Conservation (phyloP, 2,329 filamentous ascomycete genomes). For the Tolypocladium cylindrosporum region DNA sequence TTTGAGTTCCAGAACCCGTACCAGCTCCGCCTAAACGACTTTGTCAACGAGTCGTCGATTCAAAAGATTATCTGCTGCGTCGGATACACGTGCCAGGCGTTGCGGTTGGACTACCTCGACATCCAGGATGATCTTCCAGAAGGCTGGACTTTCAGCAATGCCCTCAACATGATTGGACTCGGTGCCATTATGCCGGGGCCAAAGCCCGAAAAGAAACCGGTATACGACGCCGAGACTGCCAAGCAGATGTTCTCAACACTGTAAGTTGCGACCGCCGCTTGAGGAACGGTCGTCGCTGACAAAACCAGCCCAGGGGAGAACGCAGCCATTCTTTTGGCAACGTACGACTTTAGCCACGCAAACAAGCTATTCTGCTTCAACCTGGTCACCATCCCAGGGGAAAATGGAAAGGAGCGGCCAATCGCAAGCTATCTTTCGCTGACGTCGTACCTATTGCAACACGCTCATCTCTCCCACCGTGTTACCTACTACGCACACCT, state of each 20-base stretch:
- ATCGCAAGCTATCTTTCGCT: conserved; percentile 78
- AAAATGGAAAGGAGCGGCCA: conserved; percentile 60
- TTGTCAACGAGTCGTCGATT: conserved; percentile 85
- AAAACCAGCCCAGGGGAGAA: conserved; percentile 60
- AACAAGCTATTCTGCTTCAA: conserved; percentile 94
- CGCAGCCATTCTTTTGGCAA: conserved; percentile 70
- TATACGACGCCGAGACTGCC: conserved; percentile 66
- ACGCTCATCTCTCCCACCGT: conserved; percentile 75
- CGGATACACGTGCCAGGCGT: conserved; percentile 56
- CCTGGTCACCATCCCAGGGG: conserved; percentile 55
- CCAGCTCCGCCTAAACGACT: conserved; percentile 81
- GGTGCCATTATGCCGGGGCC: conserved; percentile 62
- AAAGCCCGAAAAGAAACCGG: conserved; percentile 45
- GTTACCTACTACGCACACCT: conserved; percentile 76
- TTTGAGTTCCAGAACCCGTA: conserved; percentile 98
- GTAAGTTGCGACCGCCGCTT: conserved; percentile 38
- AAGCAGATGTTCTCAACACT: conserved; percentile 72
- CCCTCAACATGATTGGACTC: conserved; percentile 76
- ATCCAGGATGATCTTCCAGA: conserved; percentile 86
- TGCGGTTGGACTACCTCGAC: conserved; percentile 69
- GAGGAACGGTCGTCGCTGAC: conserved; percentile 6
- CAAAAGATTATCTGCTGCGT: conserved; percentile 70
- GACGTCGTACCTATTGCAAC: conserved; percentile 86
- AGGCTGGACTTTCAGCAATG: conserved; percentile 74
- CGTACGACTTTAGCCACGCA: conserved; percentile 87